Evolutionary conservation across 495 filamentous ascomycete species (phyloP), one percentile per base, ranked within the genome.

Genomic region (Trypethelium eluteriae): DNA sequence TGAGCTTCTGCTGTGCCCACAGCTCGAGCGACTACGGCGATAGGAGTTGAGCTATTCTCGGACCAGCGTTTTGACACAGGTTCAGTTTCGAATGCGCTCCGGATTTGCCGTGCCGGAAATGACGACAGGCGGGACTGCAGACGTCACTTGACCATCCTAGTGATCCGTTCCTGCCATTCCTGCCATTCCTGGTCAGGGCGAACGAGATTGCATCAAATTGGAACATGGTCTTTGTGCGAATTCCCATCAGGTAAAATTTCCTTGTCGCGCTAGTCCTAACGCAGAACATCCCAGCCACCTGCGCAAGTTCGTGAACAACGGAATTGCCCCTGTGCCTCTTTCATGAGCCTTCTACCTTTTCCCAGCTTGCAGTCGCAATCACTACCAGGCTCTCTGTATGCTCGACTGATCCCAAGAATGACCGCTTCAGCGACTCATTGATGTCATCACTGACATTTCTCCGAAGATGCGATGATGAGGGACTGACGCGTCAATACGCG

Each of bases 1-100:
- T 59, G 18, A n/a, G 10, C 6, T 35, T 59, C 25, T 35, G 36
- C 32, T 9, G 53, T 59, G 34, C 53, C 10, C 7, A 59, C 5
- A 18, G 36, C 3, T 36, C 11, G 4, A 59, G 53, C 53, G n/a
- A n/a, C n/a, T n/a, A n/a, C n/a, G n/a, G n/a, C n/a, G 25, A 18
- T 18, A 35, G 10, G 53, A 11, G 53, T 59, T 32, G 7, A 34
- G 36, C 53, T 59, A 36, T 59, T 59, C 32, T 59, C 53, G 32
- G 53, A 59, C 11, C 53, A 36, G 32, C 32, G 53, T 59, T 59
- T 44, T 36, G 53, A 59, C 53, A 59, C 53, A 59, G 25, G 53
- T 32, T 18, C 25, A 5, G 18, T 59, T 10, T 59, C 10, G 53
- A 59, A 35, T 59, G 53, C 53, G 34, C 6, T 5, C 53, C 18